Base-by-base conservation (phyloP, 1,284 basidiomycete genomes). In the Sanghuangporus weigelae region DNA sequence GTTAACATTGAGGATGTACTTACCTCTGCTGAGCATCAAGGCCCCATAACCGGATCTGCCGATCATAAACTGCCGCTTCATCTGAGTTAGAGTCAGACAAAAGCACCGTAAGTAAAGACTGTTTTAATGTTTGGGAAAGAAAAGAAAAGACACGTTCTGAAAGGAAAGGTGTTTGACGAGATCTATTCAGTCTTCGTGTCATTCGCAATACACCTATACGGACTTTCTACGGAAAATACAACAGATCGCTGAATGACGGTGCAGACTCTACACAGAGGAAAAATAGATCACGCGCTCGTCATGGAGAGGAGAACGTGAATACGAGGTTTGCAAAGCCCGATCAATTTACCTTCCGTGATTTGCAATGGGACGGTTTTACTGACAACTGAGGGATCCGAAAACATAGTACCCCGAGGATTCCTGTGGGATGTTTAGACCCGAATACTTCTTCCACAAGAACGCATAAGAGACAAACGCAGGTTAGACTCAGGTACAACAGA, bases 11-110 rank as follows among this genome's bases (percentile, higher is more conserved):
- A 11, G 53, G 21, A 11, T 44, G 53, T 7, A 74, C 79, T 70
- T 67, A 94, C 95, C 89, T 84, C 76, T 96, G 95, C 75, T 99
- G 96, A 35, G 97, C 96, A 74, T 98, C 96, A 36, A 98, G 84
- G 51, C 97, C 96, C 96, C 96, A 99, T 66, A 98, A 79, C 35
- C 97, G 86, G 78, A 99, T 98, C 77, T 98, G 96, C 46, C 96
- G 89, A 76, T 98, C 96, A 74, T 99, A 98, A 36, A 98, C 77
- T 5, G 90, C 90, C 16, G 90, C 92, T 73, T 94, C 91, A 75
- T 90, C 91, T 89, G 67, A 62, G 48, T 48, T 46, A 60, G 44
- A 57, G 46, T 26, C 48, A 35, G 38, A 56, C 40, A 38, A 54
- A 49, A 57, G 19, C 26, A 21, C 23, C 35, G 14, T 57, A 14